phyloP scores from a whole-genome alignment of 2,329 filamentous ascomycete species.

The Penicillium hesseltinei region DNA sequence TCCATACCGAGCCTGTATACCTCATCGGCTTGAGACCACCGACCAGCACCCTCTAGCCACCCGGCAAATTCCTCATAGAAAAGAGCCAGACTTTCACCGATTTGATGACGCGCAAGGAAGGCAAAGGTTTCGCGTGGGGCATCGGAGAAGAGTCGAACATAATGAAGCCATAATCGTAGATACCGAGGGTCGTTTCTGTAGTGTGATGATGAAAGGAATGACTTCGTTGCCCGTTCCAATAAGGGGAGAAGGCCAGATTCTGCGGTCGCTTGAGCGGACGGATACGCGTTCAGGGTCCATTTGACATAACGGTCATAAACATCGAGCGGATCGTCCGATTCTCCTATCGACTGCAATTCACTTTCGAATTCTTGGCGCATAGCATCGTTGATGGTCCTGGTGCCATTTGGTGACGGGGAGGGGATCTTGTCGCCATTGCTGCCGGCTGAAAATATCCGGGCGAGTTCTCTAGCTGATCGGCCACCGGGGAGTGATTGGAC shows the following conservation, averaged over 20 bases:
- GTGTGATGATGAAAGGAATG: conserved; percentile 78
- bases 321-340: conserved; percentile 92
- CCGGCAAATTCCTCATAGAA: conserved; percentile 97
- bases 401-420: conserved; percentile 68
- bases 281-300: conserved; percentile 95
- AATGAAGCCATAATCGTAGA: conserved; percentile 88
- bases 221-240: conserved; percentile 87
- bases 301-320: conserved; percentile 95
- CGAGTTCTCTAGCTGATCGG: conserved; percentile 84
- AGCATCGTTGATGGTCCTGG: conserved; percentile 72
- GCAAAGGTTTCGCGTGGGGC: conserved; percentile 89
- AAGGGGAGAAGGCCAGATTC: conserved; percentile 86
- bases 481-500: conserved; percentile 89
- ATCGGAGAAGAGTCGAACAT: conserved; percentile 90
- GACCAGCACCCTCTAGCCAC: conserved; percentile 80
- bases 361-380: conserved; percentile 82
- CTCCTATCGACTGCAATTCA: conserved; percentile 72
- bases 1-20: conserved; percentile 89
- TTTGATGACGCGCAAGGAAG: conserved; percentile 81
- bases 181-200: conserved; percentile 97
- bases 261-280: conserved; percentile 85
- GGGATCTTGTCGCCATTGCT: conserved; percentile 52
- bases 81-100: conserved; percentile 82
- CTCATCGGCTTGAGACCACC: conserved; percentile 90
- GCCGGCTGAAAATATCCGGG: conserved; percentile 62